phyloP scores from a whole-genome alignment of 129 eudicot genomes.

The Flaveria ramosissima region DNA sequence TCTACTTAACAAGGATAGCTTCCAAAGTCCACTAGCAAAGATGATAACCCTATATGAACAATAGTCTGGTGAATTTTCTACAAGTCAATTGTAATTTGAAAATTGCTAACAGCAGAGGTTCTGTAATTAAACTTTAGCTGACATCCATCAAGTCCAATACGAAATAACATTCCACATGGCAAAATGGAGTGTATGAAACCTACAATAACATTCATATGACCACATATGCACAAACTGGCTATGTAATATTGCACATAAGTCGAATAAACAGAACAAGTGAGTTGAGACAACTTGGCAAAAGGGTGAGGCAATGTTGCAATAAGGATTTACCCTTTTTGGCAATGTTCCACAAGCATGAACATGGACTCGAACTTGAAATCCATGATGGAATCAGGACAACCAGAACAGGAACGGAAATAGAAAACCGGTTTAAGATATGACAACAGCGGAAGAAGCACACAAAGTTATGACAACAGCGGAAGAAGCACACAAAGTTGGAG shows the following conservation, averaged over 20 bases:
- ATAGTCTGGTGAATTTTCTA: neutral
- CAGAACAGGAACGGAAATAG: too few species aligned
- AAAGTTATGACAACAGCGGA: too few species aligned
- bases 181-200: too few species aligned
- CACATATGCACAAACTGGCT: constrained; percentile 6
- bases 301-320: neutral
- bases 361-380: too few species aligned
- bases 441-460: too few species aligned
- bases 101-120: neutral
- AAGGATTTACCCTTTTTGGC: too few species aligned
- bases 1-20: neutral
- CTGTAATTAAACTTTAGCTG: neutral
- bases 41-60: neutral
- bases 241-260: neutral
- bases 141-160: neutral
- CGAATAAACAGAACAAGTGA: too few species aligned
- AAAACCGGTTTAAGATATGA: too few species aligned
- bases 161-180: constrained; percentile 1
- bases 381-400: too few species aligned
- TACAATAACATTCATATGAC: neutral
- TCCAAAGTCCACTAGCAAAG: neutral
- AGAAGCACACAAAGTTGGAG: too few species aligned
- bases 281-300: too few species aligned
- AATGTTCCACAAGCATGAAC: too few species aligned
- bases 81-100: neutral